A percentile compares a stretch with the other conserved stretches of the same genome.
phyloP scores from a whole-genome alignment of 257 asterid species.

The Solanum megistacrolobum region DNA sequence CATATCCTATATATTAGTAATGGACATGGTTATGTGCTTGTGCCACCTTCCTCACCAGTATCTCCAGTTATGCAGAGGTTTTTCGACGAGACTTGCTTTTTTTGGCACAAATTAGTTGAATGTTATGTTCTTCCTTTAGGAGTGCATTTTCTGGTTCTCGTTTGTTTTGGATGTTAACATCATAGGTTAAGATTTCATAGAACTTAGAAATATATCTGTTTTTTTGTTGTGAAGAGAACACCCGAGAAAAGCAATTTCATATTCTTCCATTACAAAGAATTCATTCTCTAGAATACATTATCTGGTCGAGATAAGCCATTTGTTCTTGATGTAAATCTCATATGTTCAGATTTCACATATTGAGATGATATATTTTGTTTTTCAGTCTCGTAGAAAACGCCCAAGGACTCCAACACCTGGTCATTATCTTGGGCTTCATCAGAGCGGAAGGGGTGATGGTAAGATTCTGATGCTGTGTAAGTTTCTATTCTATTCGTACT shows the following conservation, averaged over 20 bases:
- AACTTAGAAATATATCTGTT: constrained; percentile 8
- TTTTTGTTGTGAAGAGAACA: constrained; percentile 28
- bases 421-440: constrained; percentile 90
- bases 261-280: background rate
- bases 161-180: background rate
- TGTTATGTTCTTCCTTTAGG: background rate
- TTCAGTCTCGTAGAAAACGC: constrained; percentile 43
- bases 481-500: background rate
- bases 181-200: background rate
- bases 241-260: background rate
- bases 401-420: constrained; percentile 91
- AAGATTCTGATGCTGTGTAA: background rate
- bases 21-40: background rate
- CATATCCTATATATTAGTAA: background rate
- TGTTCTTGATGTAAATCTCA: background rate
- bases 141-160: background rate
- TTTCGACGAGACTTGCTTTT: background rate
- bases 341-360: background rate
- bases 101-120: background rate
- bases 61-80: background rate
- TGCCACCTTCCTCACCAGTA: background rate
- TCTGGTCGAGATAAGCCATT: background rate
- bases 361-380: background rate
- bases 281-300: background rate
- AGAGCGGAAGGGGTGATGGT: constrained; percentile 5